Conservation (phyloP, 1,139 yeast genomes). For the Nematodospora anomalae region DNA sequence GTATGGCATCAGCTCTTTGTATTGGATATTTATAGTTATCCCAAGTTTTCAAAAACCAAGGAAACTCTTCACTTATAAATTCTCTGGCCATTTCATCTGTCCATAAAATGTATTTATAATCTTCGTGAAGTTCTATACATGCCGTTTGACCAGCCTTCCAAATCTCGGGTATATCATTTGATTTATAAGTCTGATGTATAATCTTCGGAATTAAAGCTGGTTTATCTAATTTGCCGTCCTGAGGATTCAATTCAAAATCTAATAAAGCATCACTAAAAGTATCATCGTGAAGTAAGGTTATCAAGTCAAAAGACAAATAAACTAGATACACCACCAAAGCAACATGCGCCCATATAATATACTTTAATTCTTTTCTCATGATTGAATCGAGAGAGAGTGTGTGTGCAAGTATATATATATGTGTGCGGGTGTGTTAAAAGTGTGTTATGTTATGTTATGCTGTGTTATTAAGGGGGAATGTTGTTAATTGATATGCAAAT, state of each 20-base stretch:
- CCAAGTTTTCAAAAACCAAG: conserved; percentile 84
- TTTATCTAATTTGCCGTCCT: conserved; percentile 36
- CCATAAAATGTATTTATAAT: conserved; percentile 86
- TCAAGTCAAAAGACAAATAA: conserved; percentile 70
- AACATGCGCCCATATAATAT: conserved; percentile 58
- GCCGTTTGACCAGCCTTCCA: conserved; percentile 80
- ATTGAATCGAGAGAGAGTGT: too few species aligned
- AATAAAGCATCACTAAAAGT: conserved; percentile 62
- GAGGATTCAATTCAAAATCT: conserved; percentile 56
- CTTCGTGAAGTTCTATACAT: conserved; percentile 79
- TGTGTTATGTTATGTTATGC: not conserved
- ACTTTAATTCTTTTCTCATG: conserved; percentile 62
- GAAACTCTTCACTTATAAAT: conserved; percentile 73
- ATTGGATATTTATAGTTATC: conserved; percentile 79
- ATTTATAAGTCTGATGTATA: conserved; percentile 91
- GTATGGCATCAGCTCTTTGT: conserved; percentile 88
- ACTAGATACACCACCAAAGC: conserved; percentile 54
- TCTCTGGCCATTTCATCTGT: conserved; percentile 82
- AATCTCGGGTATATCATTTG: conserved; percentile 68
- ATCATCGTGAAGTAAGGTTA: conserved; percentile 74
- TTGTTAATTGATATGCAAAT: not conserved
- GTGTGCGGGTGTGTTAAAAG: not conserved
- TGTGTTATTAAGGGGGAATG: too few species aligned
- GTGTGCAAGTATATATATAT: not conserved
- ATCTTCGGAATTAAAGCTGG: conserved; percentile 77